phyloP scores from a whole-genome alignment of 371 early-diverging fungal species.

The Mucor irregularis region DNA sequence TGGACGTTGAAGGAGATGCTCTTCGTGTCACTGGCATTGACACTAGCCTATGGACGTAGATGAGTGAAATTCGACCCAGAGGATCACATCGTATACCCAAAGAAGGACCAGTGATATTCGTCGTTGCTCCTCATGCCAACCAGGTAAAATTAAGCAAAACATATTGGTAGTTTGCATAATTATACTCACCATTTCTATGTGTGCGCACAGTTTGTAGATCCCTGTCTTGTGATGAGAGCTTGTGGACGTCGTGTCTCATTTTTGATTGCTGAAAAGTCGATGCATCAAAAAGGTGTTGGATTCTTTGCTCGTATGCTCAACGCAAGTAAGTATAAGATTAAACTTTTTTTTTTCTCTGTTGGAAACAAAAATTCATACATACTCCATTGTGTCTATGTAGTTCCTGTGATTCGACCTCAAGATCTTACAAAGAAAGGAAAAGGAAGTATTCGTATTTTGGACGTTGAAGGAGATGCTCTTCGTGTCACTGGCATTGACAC shows the following conservation, averaged over 20 bases:
- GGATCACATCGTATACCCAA: slow-evolving; percentile 84
- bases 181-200: no score
- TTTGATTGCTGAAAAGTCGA: slow-evolving; percentile 79
- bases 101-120: slow-evolving; percentile 88
- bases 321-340: slow-evolving; percentile 50
- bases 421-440: slow-evolving; percentile 71
- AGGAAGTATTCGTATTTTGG: slow-evolving; percentile 65
- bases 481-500: slow-evolving; percentile 71
- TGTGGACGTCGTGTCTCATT: slow-evolving; percentile 79
- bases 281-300: slow-evolving; percentile 79
- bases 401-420: slow-evolving; percentile 88
- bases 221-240: slow-evolving; percentile 74
- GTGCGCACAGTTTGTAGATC: slow-evolving; percentile 95
- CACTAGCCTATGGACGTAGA: no score
- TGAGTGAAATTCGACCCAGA: slow-evolving; percentile 81
- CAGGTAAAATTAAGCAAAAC: no score
- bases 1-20: slow-evolving; percentile 61
- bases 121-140: slow-evolving; percentile 93
- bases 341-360: background rate
- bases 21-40: slow-evolving; percentile 64
- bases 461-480: slow-evolving; percentile 60
- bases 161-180: no score
- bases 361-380: background rate
- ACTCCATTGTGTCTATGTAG: no score
- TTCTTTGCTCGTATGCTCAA: slow-evolving; percentile 67